Conservation (phyloP, 768 basidiomycete species). For the Clitopilus passeckerianus region DNA sequence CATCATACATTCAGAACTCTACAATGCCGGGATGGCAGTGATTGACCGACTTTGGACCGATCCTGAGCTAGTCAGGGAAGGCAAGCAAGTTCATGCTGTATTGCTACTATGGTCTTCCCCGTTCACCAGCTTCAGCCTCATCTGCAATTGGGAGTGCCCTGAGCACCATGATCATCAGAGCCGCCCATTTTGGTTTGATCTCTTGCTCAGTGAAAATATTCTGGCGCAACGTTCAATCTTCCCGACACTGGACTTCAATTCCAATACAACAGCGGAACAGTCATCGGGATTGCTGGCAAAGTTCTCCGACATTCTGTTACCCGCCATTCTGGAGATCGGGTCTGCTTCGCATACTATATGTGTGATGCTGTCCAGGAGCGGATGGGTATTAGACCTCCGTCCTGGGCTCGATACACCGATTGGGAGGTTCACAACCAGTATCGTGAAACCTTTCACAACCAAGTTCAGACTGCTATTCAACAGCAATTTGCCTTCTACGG, state of each 20-base stretch:
- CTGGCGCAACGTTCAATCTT: not conserved
- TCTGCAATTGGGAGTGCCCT: constrained; percentile 6
- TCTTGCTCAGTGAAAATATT: constrained; percentile 2
- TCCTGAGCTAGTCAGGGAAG: not conserved
- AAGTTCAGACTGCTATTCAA: not conserved
- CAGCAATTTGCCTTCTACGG: not conserved
- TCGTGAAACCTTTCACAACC: too few relatives aligned
- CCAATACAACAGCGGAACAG: constrained; percentile 3
- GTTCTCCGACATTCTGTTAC: constrained; percentile 1
- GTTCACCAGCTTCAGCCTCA: constrained; percentile 3
- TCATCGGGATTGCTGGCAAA: not conserved
- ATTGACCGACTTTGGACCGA: not conserved
- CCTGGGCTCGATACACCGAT: not conserved
- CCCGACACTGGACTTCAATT: not conserved
- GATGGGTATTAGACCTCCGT: not conserved
- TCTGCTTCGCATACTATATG: constrained; percentile 4
- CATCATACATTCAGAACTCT: not conserved
- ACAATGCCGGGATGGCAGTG: not conserved
- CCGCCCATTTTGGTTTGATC: not conserved
- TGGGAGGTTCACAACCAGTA: not conserved
- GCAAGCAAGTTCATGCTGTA: not conserved
- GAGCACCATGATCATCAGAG: constrained; percentile 2
- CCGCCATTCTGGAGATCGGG: constrained; percentile 2
- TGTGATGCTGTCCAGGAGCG: not conserved
- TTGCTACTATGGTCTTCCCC: constrained; percentile 4